These are phyloP conservation scores for Arthroderma sp. DNA, from an alignment of 2,329 filamentous ascomycete genomes.

Conservation along the genomic window DNA sequence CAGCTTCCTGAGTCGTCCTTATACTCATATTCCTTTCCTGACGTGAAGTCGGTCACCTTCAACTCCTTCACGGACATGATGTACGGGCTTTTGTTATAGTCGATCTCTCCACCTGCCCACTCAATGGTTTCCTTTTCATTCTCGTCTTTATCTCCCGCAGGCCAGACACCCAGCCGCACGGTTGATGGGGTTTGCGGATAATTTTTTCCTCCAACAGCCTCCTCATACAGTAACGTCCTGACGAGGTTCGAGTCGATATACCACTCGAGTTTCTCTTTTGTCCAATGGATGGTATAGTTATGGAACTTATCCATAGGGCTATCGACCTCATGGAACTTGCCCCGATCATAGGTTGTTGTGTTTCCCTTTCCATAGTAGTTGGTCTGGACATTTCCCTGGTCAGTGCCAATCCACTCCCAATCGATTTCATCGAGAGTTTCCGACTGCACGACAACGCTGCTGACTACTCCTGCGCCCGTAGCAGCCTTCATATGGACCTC, in stretches of 20 bases:
- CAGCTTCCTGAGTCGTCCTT: slow-evolving; percentile 48
- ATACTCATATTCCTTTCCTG: slow-evolving; percentile 52
- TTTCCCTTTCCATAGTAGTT: slow-evolving; percentile 97
- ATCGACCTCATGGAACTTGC: slow-evolving; percentile 55
- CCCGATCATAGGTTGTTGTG: slow-evolving; percentile 74
- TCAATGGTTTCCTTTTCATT: slow-evolving; percentile 8
- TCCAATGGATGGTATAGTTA: slow-evolving; percentile 51
- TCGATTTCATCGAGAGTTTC: slow-evolving; percentile 93
- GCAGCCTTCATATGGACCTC: slow-evolving; percentile 76
- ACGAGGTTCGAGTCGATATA: slow-evolving; percentile 48
- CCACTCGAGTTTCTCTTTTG: slow-evolving; percentile 50
- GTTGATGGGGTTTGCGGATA: slow-evolving; percentile 65
- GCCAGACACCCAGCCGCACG: slow-evolving; percentile 57
- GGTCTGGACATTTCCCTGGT: slow-evolving; percentile 44
- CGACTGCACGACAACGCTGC: slow-evolving; percentile 82
- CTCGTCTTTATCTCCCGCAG: slow-evolving; percentile 42
- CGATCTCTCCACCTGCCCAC: slow-evolving; percentile 12
- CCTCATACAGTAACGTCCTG: slow-evolving; percentile 47
- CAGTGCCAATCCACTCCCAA: slow-evolving; percentile 42
- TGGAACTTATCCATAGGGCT: slow-evolving; percentile 40
- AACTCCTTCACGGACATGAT: slow-evolving; percentile 60
- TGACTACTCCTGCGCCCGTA: slow-evolving; percentile 80
- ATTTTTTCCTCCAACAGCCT: slow-evolving; percentile 52
- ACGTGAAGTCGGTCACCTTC: slow-evolving; percentile 42
- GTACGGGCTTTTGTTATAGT: slow-evolving; percentile 44